Conservation (phyloP, 2,329 filamentous ascomycete species). For the Fusarium brachygibbosum region DNA sequence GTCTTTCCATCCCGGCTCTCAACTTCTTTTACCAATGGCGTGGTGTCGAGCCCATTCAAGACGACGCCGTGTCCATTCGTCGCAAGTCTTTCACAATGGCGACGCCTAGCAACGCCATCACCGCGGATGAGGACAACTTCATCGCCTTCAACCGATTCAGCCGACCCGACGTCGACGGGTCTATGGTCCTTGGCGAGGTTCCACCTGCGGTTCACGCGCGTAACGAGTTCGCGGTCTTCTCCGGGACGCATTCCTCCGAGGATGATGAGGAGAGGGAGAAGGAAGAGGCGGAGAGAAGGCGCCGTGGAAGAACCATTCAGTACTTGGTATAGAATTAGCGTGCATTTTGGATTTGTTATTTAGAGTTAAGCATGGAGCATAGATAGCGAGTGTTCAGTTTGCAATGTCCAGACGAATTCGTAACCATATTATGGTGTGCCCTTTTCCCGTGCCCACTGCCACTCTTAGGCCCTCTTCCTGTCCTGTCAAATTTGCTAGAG, state of each 20-base stretch:
- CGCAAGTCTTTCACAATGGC: constrained; percentile 53
- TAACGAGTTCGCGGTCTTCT: constrained; percentile 34
- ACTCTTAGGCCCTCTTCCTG: not conserved
- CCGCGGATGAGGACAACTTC: constrained; percentile 55
- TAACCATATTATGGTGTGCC: not conserved
- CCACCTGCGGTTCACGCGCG: constrained; percentile 6
- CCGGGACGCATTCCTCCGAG: constrained; percentile 6
- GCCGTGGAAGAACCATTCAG: constrained; percentile 15
- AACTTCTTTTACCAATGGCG: constrained; percentile 21
- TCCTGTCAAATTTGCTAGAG: not conserved
- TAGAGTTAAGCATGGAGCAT: not conserved
- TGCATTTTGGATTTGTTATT: constrained; percentile 1
- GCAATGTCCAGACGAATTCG: not conserved
- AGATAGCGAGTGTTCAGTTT: not conserved
- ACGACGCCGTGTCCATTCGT: constrained; percentile 58
- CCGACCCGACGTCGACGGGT: constrained; percentile 48
- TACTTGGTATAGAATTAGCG: constrained; percentile 20
- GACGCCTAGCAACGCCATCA: constrained; percentile 57
- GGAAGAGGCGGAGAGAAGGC: constrained; percentile 23
- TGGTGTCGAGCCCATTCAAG: constrained; percentile 58
- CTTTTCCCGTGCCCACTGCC: no score
- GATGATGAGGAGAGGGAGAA: constrained; percentile 17
- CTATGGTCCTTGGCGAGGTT: constrained; percentile 4
- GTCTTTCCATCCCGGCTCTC: constrained; percentile 60
- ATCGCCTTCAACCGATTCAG: constrained; percentile 65